A percentile compares a stretch with the other conserved stretches of the same genome.
Evolutionary conservation across 225 moss, liverwort and hornwort species (phyloP).

Genomic region (Physcomitrellopsis africana): DNA sequence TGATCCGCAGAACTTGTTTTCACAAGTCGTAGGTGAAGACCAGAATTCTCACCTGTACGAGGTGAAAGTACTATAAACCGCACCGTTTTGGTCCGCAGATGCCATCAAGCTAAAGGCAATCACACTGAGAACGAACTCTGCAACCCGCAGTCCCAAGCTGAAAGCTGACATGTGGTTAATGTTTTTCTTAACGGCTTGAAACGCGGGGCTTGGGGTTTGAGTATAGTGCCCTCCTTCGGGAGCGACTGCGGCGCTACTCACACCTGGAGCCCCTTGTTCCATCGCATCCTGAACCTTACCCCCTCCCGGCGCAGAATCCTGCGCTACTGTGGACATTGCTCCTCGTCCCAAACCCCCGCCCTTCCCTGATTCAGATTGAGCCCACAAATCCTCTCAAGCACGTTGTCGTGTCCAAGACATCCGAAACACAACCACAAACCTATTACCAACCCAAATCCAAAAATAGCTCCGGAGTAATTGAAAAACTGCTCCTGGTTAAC

Average conservation of each 20-base stretch:
- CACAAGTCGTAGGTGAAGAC: too few species aligned
- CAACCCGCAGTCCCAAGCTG: slow-evolving; percentile 51
- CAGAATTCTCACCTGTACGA: slow-evolving; percentile 47
- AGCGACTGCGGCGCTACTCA: slow-evolving; percentile 15
- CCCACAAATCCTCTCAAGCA: slow-evolving; percentile 13
- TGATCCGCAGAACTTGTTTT: not conserved
- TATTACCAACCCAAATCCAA: too few species aligned
- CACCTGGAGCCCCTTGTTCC: slow-evolving; percentile 29
- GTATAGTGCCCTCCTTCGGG: slow-evolving; percentile 32
- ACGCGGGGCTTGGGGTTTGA: slow-evolving; percentile 44
- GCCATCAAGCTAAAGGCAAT: slow-evolving; percentile 60
- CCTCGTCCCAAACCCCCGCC: not conserved
- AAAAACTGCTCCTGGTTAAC: too few species aligned
- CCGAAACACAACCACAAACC: not conserved
- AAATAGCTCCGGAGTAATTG: too few species aligned
- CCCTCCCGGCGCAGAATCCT: slow-evolving; percentile 12
- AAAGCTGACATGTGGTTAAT: slow-evolving; percentile 46
- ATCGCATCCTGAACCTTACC: slow-evolving; percentile 17
- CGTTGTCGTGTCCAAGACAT: not conserved
- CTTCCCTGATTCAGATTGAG: not conserved
- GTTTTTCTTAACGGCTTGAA: slow-evolving; percentile 53
- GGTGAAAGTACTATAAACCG: slow-evolving; percentile 52
- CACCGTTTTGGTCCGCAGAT: slow-evolving; percentile 49
- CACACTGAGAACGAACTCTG: slow-evolving; percentile 46
- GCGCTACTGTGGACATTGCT: slow-evolving; percentile 37